phyloP scores from a whole-genome alignment of 768 basidiomycete species.

The Leucosporidium scottii region DNA sequence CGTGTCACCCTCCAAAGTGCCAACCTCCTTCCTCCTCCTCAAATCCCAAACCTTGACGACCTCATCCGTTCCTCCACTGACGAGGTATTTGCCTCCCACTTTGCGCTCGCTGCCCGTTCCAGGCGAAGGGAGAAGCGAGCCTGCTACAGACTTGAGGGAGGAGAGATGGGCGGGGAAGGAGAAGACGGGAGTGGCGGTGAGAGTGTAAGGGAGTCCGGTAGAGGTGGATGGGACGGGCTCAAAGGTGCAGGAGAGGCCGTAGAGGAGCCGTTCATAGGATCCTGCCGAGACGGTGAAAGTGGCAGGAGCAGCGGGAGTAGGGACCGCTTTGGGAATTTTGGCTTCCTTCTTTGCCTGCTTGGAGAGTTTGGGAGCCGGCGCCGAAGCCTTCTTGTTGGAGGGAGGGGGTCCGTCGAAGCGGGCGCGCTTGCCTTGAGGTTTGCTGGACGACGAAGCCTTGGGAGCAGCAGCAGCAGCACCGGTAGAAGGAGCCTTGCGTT shows the following conservation, averaged over 20 bases:
- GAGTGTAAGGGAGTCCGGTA: conserved; percentile 38
- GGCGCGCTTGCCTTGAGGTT: neutral
- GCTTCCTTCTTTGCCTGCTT: neutral
- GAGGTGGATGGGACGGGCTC: conserved; percentile 12
- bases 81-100: conserved; percentile 88
- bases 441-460: no score
- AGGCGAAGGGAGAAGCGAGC: conserved; percentile 46
- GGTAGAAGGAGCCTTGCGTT: no score
- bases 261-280: conserved; percentile 92
- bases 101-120: conserved; percentile 44
- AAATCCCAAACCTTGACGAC: conserved; percentile 97
- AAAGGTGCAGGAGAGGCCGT: conserved; percentile 37
- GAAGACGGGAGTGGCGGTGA: conserved; percentile 68
- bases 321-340: neutral
- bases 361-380: neutral
- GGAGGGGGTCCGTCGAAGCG: conserved; percentile 1
- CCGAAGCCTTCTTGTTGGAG: neutral
- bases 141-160: conserved; percentile 81
- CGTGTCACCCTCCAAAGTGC: conserved; percentile 88
- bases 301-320: conserved; percentile 32
- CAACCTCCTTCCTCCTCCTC: conserved; percentile 81
- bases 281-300: conserved; percentile 84
- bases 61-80: conserved; percentile 91
- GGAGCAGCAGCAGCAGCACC: no score
- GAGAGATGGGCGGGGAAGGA: conserved; percentile 96